phyloP scores from a whole-genome alignment of 768 basidiomycete genomes.

The Gymnopilus dilepis region DNA sequence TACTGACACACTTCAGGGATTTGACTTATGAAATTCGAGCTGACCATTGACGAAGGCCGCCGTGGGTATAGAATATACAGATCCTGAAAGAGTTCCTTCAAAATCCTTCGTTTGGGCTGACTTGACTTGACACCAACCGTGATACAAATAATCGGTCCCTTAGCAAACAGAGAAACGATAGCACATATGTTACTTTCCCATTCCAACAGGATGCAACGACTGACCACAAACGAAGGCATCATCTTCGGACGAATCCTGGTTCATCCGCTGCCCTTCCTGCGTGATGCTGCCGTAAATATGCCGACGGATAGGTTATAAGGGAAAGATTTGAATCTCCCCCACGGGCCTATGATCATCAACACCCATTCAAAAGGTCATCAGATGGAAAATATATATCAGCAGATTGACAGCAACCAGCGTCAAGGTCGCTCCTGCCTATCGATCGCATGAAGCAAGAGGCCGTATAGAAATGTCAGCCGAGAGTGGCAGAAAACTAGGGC shows the following conservation, averaged over 20 bases:
- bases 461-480: constrained; percentile 6
- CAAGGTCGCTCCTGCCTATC: background rate
- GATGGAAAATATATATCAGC: constrained; percentile 2
- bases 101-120: background rate
- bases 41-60: background rate
- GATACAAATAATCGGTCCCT: background rate
- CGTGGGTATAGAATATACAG: background rate
- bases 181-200: background rate
- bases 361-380: background rate
- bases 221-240: background rate
- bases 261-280: background rate
- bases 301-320: constrained; percentile 6
- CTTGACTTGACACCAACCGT: background rate
- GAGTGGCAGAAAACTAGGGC: background rate
- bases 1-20: background rate
- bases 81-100: background rate
- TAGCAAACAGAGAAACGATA: background rate
- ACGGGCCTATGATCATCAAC: background rate
- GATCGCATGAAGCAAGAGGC: background rate
- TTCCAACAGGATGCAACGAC: background rate
- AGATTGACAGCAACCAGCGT: background rate
- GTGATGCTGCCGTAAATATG: constrained; percentile 13
- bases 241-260: constrained; percentile 9
- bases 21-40: background rate
- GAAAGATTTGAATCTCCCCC: background rate